Evolutionary conservation across 768 basidiomycete species (phyloP).

Genomic region (Lactarius deliciosus): DNA sequence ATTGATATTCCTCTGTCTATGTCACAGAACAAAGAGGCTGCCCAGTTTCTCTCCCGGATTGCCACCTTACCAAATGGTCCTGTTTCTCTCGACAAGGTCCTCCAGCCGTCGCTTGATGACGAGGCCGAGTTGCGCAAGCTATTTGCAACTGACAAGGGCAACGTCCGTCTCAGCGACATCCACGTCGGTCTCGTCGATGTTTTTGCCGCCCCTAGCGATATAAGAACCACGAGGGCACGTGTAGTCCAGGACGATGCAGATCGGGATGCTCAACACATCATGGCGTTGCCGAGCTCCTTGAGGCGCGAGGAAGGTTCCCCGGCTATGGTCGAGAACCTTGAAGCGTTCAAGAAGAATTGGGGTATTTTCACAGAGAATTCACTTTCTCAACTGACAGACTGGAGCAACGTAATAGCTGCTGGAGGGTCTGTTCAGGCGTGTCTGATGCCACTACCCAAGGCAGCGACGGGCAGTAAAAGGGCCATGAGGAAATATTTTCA

Average conservation of each 20-base stretch:
- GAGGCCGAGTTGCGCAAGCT: constrained; percentile 55
- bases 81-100: constrained; percentile 43
- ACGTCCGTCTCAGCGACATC: constrained; percentile 47
- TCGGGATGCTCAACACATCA: constrained; percentile 48
- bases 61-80: constrained; percentile 32
- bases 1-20: constrained; percentile 14
- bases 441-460: constrained; percentile 50
- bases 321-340: constrained; percentile 49
- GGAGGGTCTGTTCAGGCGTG: constrained; percentile 64
- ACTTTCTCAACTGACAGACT: constrained; percentile 56
- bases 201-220: constrained; percentile 49
- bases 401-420: constrained; percentile 64
- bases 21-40: constrained; percentile 35
- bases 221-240: constrained; percentile 52
- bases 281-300: constrained; percentile 47
- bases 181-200: constrained; percentile 60
- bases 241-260: constrained; percentile 47
- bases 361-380: constrained; percentile 61
- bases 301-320: constrained; percentile 52
- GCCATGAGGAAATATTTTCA: constrained; percentile 60
- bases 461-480: constrained; percentile 52
- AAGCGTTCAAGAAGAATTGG: constrained; percentile 66
- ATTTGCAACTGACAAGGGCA: constrained; percentile 53
- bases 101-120: constrained; percentile 56
- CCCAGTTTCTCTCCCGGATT: constrained; percentile 34